These are phyloP conservation scores for Penicillium sp. DNA, from an alignment of 2,329 filamentous ascomycete genomes.

Conservation along the genomic window DNA sequence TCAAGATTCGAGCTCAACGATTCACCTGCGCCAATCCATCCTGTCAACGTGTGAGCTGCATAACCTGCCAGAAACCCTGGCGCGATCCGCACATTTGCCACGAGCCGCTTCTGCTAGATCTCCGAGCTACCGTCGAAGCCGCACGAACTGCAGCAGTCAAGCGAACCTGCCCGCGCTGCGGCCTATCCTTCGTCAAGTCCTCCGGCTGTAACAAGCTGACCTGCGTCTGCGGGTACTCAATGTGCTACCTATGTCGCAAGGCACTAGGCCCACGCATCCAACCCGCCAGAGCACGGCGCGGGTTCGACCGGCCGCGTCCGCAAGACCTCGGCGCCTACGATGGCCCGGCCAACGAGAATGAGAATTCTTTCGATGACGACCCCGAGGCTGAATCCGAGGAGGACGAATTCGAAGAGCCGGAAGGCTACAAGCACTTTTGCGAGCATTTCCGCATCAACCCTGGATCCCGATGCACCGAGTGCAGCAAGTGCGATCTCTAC, in stretches of 20 bases:
- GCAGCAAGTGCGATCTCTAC: conserved; percentile 75
- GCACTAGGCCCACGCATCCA: conserved; percentile 48
- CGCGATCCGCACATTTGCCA: conserved; percentile 87
- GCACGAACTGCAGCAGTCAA: conserved; percentile 94
- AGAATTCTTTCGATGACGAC: conserved; percentile 19
- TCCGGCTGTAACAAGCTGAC: conserved; percentile 96
- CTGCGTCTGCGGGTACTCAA: conserved; percentile 92
- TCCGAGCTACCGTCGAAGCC: conserved; percentile 87
- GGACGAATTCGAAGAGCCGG: conserved; percentile 47
- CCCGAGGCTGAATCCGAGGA: conserved; percentile 8
- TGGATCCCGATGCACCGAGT: conserved; percentile 74
- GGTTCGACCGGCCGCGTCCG: conserved; percentile 10
- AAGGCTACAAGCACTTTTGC: conserved; percentile 93
- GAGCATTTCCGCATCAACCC: conserved; percentile 87
- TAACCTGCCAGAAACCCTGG: conserved; percentile 81
- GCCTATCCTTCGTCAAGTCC: conserved; percentile 88
- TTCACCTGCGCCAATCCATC: conserved; percentile 73
- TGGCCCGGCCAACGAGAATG: conserved; percentile 33
- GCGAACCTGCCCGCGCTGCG: conserved; percentile 88
- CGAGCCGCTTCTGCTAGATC: conserved; percentile 75
- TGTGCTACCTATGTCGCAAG: conserved; percentile 95
- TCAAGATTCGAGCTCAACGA: conserved; percentile 69
- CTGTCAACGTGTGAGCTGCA: conserved; percentile 74
- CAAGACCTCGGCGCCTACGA: conserved; percentile 45
- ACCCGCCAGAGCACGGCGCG: conserved; percentile 2